Evolutionary conservation across 192 early-diverging fungal genomes (phyloP).

Genomic region (Phycomyces blakesleeanus): DNA sequence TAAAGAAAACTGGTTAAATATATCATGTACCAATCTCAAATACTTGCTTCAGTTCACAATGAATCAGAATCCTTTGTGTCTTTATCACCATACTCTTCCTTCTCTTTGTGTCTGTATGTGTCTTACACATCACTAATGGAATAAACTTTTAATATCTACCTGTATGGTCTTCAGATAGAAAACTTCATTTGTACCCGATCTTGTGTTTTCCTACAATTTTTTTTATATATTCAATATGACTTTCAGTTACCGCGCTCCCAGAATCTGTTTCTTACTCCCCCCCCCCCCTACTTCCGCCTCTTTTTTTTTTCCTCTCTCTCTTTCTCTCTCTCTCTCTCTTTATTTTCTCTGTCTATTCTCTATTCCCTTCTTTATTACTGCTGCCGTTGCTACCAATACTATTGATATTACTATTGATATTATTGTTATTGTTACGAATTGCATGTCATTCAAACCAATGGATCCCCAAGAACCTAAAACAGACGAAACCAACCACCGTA

Average conservation of each 20-base stretch:
- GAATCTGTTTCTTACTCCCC: background rate
- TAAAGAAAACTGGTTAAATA: no score
- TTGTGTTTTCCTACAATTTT: background rate
- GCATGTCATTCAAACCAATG: background rate
- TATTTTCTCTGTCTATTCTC: conserved; percentile 5
- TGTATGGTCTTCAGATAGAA: no score
- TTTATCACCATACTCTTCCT: no score
- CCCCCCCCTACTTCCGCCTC: background rate
- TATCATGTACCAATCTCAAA: no score
- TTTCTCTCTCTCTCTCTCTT: conserved; percentile 11
- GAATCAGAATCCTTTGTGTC: no score
- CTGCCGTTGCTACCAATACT: no score
- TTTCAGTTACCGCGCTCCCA: no score
- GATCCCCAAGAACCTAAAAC: background rate
- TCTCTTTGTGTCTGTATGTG: no score
- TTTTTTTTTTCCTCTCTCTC: background rate
- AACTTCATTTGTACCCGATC: background rate
- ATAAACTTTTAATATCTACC: no score
- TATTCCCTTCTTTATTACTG: background rate
- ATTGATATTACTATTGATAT: no score
- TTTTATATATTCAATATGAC: background rate
- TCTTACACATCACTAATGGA: no score
- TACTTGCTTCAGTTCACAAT: no score
- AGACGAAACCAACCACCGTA: conserved; percentile 4
- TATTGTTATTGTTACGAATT: background rate